phyloP scores from a whole-genome alignment of 2,329 filamentous ascomycete genomes.

The Dactylonectria macrodidyma region DNA sequence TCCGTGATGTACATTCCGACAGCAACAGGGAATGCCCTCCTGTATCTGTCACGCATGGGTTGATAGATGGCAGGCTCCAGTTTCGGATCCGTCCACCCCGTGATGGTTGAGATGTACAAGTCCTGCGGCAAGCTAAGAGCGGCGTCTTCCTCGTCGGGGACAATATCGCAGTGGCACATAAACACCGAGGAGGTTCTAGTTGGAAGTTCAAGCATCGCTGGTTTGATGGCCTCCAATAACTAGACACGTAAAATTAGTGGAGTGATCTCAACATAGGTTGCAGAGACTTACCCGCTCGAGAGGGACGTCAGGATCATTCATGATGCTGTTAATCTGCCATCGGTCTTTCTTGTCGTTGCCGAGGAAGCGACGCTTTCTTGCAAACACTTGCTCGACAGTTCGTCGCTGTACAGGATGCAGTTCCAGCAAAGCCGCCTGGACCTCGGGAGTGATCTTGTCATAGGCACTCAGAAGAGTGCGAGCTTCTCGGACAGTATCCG shows the following conservation, averaged over 20 bases:
- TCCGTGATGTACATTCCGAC: conserved; percentile 27
- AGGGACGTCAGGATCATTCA: conserved; percentile 29
- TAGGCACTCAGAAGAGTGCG: conserved; percentile 27
- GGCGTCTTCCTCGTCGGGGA: conserved; percentile 25
- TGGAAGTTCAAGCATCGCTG: conserved; percentile 21
- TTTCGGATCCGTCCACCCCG: conserved; percentile 28
- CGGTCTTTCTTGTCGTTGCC: conserved; percentile 25
- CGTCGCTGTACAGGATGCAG: conserved; percentile 27
- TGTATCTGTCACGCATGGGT: conserved; percentile 28
- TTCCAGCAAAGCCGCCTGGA: conserved; percentile 19
- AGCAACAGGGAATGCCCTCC: conserved; percentile 21
- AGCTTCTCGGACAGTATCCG: conserved; percentile 22
- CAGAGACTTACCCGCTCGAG: conserved; percentile 18
- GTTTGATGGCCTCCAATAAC: conserved; percentile 26
- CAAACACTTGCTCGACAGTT: conserved; percentile 27
- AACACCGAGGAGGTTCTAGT: conserved; percentile 28
- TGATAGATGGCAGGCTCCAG: conserved; percentile 27
- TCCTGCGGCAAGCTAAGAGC: conserved; percentile 26
- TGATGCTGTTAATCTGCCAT: conserved; percentile 32
- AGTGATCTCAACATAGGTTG: background rate
- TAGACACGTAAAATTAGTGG: background rate
- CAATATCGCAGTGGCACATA: conserved; percentile 25
- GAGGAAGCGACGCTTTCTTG: conserved; percentile 26
- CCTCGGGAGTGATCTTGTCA: conserved; percentile 27
- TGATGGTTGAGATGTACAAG: conserved; percentile 28